These are phyloP conservation scores for Dothiorella sarmentorum DNA, from an alignment of 2,329 filamentous ascomycete species.

Conservation along the genomic window DNA sequence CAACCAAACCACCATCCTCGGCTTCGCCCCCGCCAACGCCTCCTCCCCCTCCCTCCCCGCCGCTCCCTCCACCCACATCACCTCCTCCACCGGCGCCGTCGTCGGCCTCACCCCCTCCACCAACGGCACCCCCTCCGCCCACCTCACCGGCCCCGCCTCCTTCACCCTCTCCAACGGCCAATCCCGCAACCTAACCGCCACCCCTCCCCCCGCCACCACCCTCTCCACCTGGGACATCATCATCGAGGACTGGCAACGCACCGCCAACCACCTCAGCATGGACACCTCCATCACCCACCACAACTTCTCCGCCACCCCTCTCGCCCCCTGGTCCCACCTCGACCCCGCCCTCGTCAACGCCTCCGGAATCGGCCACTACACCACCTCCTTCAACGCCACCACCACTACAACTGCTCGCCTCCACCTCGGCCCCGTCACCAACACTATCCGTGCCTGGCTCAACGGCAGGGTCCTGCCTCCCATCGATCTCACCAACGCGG, in stretches of 20 bases:
- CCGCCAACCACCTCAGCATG: conserved; percentile 31
- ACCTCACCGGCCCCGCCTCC: conserved; percentile 19
- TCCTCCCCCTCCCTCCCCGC: background rate
- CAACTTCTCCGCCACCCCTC: conserved; percentile 23
- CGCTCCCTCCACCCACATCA: background rate
- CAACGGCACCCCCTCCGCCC: background rate
- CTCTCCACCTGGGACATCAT: conserved; percentile 37
- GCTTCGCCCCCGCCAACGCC: conserved; percentile 26
- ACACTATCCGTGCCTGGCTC: conserved; percentile 30
- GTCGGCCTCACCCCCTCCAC: background rate
- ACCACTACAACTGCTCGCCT: conserved; percentile 24
- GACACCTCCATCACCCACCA: conserved; percentile 31
- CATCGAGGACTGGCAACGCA: conserved; percentile 41
- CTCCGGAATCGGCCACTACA: conserved; percentile 36
- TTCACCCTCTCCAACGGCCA: conserved; percentile 20
- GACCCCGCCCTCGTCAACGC: conserved; percentile 27
- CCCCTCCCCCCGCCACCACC: conserved; percentile 22
- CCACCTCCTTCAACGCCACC: conserved; percentile 28
- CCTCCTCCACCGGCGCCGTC: background rate
- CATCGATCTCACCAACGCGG: conserved; percentile 29
- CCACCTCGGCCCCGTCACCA: conserved; percentile 27
- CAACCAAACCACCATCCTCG: conserved; percentile 42
- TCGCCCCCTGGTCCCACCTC: conserved; percentile 37
- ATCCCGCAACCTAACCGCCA: conserved; percentile 18
- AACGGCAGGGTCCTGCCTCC: conserved; percentile 30